Percentiles rank a stretch among this genome's conserved stretches.
Evolutionary conservation across 2,329 filamentous ascomycete genomes (phyloP).

Genomic region (Pseudogymnoascus sp.): DNA sequence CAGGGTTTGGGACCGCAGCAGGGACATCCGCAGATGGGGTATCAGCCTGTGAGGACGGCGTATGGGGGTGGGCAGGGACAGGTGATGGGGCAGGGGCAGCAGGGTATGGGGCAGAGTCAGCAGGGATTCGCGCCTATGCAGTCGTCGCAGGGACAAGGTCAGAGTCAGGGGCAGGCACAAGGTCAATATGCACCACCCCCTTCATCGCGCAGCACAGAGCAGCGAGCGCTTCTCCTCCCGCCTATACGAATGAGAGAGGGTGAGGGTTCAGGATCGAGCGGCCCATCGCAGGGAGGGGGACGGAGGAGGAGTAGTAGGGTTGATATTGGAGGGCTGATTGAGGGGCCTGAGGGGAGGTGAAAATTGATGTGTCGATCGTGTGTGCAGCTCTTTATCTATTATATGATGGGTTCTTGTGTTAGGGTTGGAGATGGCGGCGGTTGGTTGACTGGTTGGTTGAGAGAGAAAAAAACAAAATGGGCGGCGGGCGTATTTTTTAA

Average conservation of each 20-base stretch:
- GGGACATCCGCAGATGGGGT: not conserved
- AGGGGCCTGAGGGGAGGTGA: not conserved
- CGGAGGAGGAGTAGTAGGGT: not conserved
- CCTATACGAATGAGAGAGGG: not conserved
- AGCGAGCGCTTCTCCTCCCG: not conserved
- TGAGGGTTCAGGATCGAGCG: not conserved
- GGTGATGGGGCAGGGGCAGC: not conserved
- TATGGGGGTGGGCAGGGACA: not conserved
- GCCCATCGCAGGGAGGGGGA: not conserved
- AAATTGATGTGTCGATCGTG: no score
- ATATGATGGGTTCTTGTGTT: not conserved
- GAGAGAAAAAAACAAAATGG: not conserved
- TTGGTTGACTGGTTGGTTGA: not conserved
- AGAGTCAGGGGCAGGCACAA: not conserved
- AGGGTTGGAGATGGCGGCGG: not conserved
- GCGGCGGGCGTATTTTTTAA: not conserved
- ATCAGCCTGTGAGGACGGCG: not conserved
- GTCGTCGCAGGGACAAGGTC: not conserved
- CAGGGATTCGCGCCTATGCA: not conserved
- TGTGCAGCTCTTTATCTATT: not conserved
- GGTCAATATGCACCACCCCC: not conserved
- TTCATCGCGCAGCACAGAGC: not conserved
- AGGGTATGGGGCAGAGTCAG: not conserved
- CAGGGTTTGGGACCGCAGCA: not conserved
- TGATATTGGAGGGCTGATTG: constrained; percentile 1